These are phyloP conservation scores for Fusarium sp. DNA, from an alignment of 2,329 filamentous ascomycete genomes.

Conservation along the genomic window DNA sequence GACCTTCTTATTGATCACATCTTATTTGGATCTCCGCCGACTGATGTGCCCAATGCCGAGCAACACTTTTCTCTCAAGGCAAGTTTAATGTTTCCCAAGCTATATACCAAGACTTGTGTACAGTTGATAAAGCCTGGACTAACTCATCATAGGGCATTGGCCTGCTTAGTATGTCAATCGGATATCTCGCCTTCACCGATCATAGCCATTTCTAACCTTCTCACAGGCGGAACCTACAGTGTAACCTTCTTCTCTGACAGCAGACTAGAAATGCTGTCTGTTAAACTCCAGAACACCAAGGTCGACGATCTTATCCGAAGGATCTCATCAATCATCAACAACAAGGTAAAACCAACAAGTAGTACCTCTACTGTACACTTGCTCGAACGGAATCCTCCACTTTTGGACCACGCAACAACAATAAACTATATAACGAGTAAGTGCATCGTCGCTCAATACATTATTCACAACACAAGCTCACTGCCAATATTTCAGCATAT, in stretches of 20 bases:
- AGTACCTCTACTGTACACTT: slow-evolving; percentile 17
- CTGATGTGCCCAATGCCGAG: slow-evolving; percentile 8
- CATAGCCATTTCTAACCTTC: neutral
- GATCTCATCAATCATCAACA: slow-evolving; percentile 37
- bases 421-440: slow-evolving; percentile 32
- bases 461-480: too few species aligned
- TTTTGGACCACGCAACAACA: slow-evolving; percentile 3
- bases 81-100: neutral
- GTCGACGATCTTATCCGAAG: slow-evolving; percentile 40
- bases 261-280: slow-evolving; percentile 36
- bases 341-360: slow-evolving; percentile 29
- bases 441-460: too few species aligned
- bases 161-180: slow-evolving; percentile 24
- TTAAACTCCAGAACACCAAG: slow-evolving; percentile 41
- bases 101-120: neutral
- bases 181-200: too few species aligned
- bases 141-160: slow-evolving; percentile 36
- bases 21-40: slow-evolving; percentile 9
- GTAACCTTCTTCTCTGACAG: slow-evolving; percentile 44
- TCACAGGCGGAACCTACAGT: slow-evolving; percentile 36
- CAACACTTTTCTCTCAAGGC: slow-evolving; percentile 33
- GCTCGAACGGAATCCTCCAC: neutral
- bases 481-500: slow-evolving; percentile 23
- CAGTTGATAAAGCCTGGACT: too few species aligned
- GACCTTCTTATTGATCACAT: slow-evolving; percentile 36